phyloP scores from a whole-genome alignment of 177 flowering plant species.

The Telopea speciosissima region DNA sequence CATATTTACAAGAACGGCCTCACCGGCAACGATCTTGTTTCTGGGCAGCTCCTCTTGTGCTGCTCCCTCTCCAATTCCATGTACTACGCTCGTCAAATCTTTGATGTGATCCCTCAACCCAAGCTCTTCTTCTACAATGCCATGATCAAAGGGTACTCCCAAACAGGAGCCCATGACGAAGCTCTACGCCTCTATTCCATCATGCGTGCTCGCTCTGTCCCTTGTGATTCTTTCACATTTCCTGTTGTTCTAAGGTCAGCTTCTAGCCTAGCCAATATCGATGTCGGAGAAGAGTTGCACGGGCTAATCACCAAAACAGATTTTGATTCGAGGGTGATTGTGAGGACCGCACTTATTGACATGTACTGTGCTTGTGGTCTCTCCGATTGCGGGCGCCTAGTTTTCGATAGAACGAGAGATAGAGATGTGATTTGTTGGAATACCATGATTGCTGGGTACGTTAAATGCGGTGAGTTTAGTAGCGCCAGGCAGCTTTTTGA shows the following conservation, averaged over 20 bases:
- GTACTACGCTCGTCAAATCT: conserved; percentile 20
- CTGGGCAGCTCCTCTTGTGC: conserved; percentile 24
- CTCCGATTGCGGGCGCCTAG: conserved; percentile 8
- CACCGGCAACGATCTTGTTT: conserved; percentile 20
- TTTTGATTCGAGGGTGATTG: conserved; percentile 10
- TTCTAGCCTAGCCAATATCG: conserved; percentile 10
- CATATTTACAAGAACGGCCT: conserved; percentile 18
- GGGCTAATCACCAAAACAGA: conserved; percentile 22
- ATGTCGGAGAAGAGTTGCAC: conserved; percentile 23
- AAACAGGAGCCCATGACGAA: conserved; percentile 10
- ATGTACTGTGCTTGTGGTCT: conserved; percentile 21
- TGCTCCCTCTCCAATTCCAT: conserved; percentile 20
- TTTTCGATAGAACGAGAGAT: conserved; percentile 20
- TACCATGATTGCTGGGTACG: conserved; percentile 25
- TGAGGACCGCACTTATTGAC: conserved; percentile 23
- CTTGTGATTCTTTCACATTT: conserved; percentile 26
- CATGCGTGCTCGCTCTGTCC: conserved; percentile 21
- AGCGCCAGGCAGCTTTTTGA: conserved; percentile 21
- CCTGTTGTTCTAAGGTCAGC: conserved; percentile 24
- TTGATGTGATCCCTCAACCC: conserved; percentile 15
- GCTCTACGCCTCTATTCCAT: conserved; percentile 18
- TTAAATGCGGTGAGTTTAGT: conserved; percentile 20
- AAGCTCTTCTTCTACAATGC: conserved; percentile 31
- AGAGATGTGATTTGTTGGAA: conserved; percentile 33
- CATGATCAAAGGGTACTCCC: conserved; percentile 30